Base-by-base conservation (phyloP, 345 rosid genomes). In the Theobroma cacao region DNA sequence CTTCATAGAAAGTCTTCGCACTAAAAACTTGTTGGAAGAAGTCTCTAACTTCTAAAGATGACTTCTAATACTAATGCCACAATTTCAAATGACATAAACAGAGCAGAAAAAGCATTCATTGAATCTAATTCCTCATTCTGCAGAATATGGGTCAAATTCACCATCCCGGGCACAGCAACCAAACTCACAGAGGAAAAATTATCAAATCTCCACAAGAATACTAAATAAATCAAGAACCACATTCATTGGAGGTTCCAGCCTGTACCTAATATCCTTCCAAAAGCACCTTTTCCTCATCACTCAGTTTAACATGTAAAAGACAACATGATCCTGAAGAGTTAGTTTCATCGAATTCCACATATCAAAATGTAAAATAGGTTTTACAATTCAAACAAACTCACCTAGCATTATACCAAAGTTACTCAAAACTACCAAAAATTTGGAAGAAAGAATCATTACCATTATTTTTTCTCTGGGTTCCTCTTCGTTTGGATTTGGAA, bases 401-500 rank as follows among this genome's bases (percentile, higher is more conserved):
- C 31, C 60, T 22, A 71, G 48, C 13, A 26, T 45, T 8, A 24
- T 3, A 18, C 3, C 58, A 59, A 18, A 20, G 67, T 24, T 4
- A 34, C 7, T 59, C 33, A 48, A 74, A 52, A 58, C 40, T n/a
- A 52, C 28, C 40, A 31, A 38, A 24, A 61, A 65, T 30, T 47
- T 60, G 26, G 30, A 77, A 67, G 26, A 76, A 74, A 3, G 45
- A 72, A 77, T n/a, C 7, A 56, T 67, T 88, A 92, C 97, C 97
- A 79, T 85, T 80, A 58, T 80, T 84, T 82, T 14, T 80, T 71
- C 72, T 87, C 65, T 31, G 86, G 20, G 67, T 81, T 65, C 84
- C 92, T 64, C 67, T 88, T 82, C 81, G 85, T 69, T 83, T 90
- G 33, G 88, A 79, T 77, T 91, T 93, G 73, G 90, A 80, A 65